Evolutionary conservation across 225 moss, liverwort and hornwort species (phyloP), one percentile per base, ranked within the genome.

Genomic region (Lunularia cruciata): DNA sequence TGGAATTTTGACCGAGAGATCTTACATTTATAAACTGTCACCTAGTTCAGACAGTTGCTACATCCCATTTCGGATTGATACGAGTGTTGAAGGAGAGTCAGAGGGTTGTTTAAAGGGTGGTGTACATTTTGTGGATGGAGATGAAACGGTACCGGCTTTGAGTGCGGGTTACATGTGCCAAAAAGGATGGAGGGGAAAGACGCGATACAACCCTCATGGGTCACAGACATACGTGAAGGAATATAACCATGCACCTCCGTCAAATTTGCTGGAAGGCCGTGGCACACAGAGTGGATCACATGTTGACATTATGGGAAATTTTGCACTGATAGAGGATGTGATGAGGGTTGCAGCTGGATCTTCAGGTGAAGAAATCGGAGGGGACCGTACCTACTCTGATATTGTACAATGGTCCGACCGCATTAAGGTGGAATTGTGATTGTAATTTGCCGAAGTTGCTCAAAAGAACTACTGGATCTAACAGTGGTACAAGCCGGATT

Each of bases 241-340:
- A 64, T 92, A 73, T 38, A 74, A 79, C 15, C 96, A 96, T 60
- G 86, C 88, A 1, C 85, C 96, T 18, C 96, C 96, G 3, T 8
- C 82, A 22, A 89, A 90, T 73, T 51, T 96, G 57, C 84, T 96
- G 9, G 96, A 92, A 62, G 96, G 96, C 2, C 81, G 96, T 12
- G 96, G 96, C 33, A 89, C 92, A 12, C 92, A 92, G 55, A 96
- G 96, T 51, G 96, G 90, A 19, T 75, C 81, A 32, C 96, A 96
- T 53, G 90, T 96, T 48, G 96, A 96, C 65, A 89, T 96, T 30
- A 89, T 96, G 89, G 96, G 96, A 15, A 96, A 96, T 62, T 96
- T 96, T 65, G 96, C 89, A 36, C 74, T 96, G 80, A 79, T 96
- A 22, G 96, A 96, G 83, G 96, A 96, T 33, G 72, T 96, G 32